A percentile compares a stretch with the other conserved stretches of the same genome.
Conservation (phyloP, 768 basidiomycete genomes). For the Phallus indusiatus region DNA sequence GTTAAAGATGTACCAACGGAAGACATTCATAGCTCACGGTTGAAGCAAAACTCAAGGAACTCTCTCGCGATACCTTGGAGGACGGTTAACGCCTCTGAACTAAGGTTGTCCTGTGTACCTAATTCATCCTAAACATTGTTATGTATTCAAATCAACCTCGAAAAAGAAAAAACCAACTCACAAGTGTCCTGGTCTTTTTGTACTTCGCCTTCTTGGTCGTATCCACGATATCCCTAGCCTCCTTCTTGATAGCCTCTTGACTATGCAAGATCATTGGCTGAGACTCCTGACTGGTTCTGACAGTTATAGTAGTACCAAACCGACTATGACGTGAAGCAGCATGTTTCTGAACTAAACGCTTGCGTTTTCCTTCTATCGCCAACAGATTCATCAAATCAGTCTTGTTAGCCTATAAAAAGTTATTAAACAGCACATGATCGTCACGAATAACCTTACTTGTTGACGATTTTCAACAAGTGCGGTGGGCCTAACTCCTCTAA, state of each 20-base stretch:
- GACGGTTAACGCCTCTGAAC: conserved; percentile 49
- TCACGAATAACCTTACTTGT: conserved; percentile 38
- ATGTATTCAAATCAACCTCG: neutral
- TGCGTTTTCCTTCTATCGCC: conserved; percentile 60
- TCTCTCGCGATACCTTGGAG: conserved; percentile 61
- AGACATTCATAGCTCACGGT: conserved; percentile 45
- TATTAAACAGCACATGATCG: neutral
- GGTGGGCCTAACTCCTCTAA: conserved; percentile 65
- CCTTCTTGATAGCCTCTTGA: conserved; percentile 66
- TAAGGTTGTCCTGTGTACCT: conserved; percentile 55
- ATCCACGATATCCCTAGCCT: conserved; percentile 65
- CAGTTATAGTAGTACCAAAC: conserved; percentile 90
- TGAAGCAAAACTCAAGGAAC: conserved; percentile 81
- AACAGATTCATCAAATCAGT: conserved; percentile 68
- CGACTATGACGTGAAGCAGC: conserved; percentile 80
- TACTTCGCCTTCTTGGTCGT: conserved; percentile 50
- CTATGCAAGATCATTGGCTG: conserved; percentile 73
- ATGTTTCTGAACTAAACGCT: conserved; percentile 43
- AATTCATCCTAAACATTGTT: conserved; percentile 44
- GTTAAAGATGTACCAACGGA: no score
- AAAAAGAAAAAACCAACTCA: conserved; percentile 5
- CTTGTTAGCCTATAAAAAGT: conserved; percentile 5
- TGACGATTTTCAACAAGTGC: conserved; percentile 44
- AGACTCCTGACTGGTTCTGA: conserved; percentile 54
- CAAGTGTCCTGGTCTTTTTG: conserved; percentile 46